These are phyloP conservation scores for Solanum hybrid DNA, from an alignment of 305 asterid species.

Conservation along the genomic window DNA sequence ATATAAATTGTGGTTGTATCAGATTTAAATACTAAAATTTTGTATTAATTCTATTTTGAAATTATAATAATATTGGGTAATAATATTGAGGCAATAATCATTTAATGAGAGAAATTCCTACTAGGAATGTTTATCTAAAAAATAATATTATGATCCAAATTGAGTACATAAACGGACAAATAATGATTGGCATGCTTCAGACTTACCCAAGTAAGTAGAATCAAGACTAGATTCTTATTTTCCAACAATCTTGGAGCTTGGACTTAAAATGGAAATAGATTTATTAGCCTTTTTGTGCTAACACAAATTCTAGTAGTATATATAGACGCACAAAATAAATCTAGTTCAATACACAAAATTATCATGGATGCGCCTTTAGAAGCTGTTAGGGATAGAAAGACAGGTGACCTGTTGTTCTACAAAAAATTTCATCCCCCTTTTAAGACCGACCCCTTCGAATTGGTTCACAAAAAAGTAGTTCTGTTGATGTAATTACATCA, in stretches of 20 bases:
- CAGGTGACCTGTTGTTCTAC: neutral
- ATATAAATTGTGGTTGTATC: no score
- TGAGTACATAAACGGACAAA: neutral
- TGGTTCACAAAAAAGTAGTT: neutral
- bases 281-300: neutral
- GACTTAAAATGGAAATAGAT: neutral
- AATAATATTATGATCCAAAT: no score
- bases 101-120: neutral
- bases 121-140: neutral
- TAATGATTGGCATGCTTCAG: neutral
- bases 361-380: neutral
- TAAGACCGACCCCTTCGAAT: neutral
- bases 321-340: neutral
- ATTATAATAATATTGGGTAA: neutral
- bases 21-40: no score
- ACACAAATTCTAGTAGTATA: neutral
- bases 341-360: neutral
- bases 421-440: neutral
- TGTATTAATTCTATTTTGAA: neutral
- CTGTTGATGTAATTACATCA: neutral
- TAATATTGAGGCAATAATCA: neutral
- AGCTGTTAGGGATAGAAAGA: neutral
- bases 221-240: neutral
- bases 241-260: neutral
- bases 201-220: neutral